Evolutionary conservation across 2,329 filamentous ascomycete genomes (phyloP).

Genomic region (Orbilia brochopaga): DNA sequence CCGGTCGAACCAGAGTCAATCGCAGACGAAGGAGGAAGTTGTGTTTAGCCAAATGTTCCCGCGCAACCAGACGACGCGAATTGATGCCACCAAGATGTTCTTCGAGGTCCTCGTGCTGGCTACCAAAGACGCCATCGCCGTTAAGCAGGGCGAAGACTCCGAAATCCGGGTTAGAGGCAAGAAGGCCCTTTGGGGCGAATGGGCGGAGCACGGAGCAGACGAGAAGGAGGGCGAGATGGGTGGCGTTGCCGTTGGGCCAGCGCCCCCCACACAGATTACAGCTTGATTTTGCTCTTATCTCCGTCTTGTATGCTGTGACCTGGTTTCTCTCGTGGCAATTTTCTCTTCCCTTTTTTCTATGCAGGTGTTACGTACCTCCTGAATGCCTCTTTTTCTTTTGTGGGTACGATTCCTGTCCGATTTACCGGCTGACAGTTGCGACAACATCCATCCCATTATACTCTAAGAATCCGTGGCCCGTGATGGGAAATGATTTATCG

Average conservation of each 20-base stretch:
- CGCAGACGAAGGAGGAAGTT: constrained; percentile 70
- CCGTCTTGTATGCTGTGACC: not conserved
- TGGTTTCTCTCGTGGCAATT: too few relatives aligned
- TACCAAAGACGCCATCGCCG: constrained; percentile 97
- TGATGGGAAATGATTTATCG: not conserved
- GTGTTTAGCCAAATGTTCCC: constrained; percentile 92
- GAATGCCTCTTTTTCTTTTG: too few relatives aligned
- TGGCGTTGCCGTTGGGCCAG: constrained; percentile 44
- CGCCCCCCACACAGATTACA: constrained; percentile 51
- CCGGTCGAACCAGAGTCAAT: constrained; percentile 63
- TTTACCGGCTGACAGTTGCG: too few relatives aligned
- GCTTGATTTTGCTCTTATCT: constrained; percentile 15
- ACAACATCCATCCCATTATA: too few relatives aligned
- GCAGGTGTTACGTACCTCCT: too few relatives aligned
- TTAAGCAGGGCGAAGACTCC: constrained; percentile 80
- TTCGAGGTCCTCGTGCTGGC: constrained; percentile 95
- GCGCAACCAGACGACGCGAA: constrained; percentile 77
- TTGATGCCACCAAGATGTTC: constrained; percentile 99
- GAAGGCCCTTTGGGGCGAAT: constrained; percentile 93
- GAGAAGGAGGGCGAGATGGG: constrained; percentile 52
- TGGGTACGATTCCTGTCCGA: too few relatives aligned
- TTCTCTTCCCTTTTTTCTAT: too few relatives aligned
- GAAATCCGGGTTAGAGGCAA: constrained; percentile 82
- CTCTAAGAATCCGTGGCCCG: too few relatives aligned
- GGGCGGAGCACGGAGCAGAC: constrained; percentile 75